These are phyloP conservation scores for Aspergillus sclerotiicarbonarius DNA, from an alignment of 495 filamentous ascomycete species.

Conservation along the genomic window DNA sequence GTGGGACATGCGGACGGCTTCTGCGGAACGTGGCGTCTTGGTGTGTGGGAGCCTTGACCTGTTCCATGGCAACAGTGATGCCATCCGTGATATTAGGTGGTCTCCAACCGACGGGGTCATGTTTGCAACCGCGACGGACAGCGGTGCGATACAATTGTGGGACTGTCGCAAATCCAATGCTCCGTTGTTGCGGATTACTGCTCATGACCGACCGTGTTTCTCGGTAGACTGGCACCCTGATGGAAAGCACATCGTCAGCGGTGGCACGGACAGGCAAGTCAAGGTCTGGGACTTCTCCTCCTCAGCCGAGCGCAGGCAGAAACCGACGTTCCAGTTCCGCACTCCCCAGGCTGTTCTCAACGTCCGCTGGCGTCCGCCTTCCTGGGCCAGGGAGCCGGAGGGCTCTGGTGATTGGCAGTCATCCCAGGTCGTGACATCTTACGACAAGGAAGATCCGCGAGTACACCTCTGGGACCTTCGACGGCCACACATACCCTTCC, in stretches of 20 bases:
- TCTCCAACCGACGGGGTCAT: slow-evolving; percentile 77
- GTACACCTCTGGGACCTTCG: slow-evolving; percentile 94
- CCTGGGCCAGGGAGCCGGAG: slow-evolving; percentile 65
- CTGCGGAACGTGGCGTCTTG: slow-evolving; percentile 46
- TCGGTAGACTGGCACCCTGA: slow-evolving; percentile 95
- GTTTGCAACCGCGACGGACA: slow-evolving; percentile 90
- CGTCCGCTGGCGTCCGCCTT: slow-evolving; percentile 83
- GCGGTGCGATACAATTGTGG: slow-evolving; percentile 72
- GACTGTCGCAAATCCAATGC: slow-evolving; percentile 60
- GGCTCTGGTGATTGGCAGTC: slow-evolving; percentile 64
- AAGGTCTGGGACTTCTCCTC: slow-evolving; percentile 89
- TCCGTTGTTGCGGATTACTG: slow-evolving; percentile 71
- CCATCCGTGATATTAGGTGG: slow-evolving; percentile 85
- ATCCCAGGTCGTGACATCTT: slow-evolving; percentile 66
- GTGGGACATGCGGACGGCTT: slow-evolving; percentile 66
- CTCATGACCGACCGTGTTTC: slow-evolving; percentile 76
- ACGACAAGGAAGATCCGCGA: slow-evolving; percentile 62
- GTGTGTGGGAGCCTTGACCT: slow-evolving; percentile 54
- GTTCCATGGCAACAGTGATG: slow-evolving; percentile 68
- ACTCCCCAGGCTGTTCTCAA: slow-evolving; percentile 68
- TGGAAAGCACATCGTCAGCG: slow-evolving; percentile 84
- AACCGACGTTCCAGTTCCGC: slow-evolving; percentile 60
- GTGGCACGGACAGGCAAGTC: slow-evolving; percentile 76
- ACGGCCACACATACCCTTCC: slow-evolving; percentile 79
- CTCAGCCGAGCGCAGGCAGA: slow-evolving; percentile 75